A percentile compares a stretch with the other conserved stretches of the same genome.
Evolutionary conservation across 805 yeast species (phyloP).

Genomic region (Kuraishia borneana): DNA sequence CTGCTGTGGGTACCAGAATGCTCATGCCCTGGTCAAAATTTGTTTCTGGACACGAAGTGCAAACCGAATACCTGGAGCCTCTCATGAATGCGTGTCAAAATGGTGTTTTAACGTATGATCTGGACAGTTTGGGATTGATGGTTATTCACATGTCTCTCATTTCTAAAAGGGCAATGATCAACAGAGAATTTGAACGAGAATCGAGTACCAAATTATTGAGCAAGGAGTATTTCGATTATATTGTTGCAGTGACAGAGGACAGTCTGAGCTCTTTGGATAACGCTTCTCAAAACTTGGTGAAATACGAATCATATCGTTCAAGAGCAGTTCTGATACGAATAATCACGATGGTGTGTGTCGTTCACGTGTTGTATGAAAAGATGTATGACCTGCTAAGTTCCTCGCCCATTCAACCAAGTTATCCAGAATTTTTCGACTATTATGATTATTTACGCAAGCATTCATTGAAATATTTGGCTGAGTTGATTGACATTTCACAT

Average conservation of each 20-base stretch:
- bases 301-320: not conserved
- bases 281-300: too few species aligned
- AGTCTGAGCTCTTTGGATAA: not conserved
- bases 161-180: not conserved
- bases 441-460: not conserved
- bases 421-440: not conserved
- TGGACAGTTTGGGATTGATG: conserved; percentile 14
- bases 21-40: conserved; percentile 2
- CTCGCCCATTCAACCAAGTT: not conserved
- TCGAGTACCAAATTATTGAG: not conserved
- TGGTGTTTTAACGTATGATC: conserved; percentile 15
- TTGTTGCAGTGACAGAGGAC: not conserved
- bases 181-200: not conserved
- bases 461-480: not conserved
- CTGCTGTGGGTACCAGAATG: not conserved
- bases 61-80: conserved; percentile 14
- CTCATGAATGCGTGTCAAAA: conserved; percentile 17
- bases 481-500: not conserved
- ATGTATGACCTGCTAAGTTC: not conserved
- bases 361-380: not conserved
- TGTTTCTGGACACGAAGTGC: conserved; percentile 3
- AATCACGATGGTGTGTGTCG: not conserved
- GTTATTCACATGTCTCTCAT: conserved; percentile 14
- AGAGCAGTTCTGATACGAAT: not conserved
- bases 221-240: not conserved